These are phyloP conservation scores for Cylindrotheca closterium DNA, from an alignment of 108 stramenopile genomes.

Conservation along the genomic window DNA sequence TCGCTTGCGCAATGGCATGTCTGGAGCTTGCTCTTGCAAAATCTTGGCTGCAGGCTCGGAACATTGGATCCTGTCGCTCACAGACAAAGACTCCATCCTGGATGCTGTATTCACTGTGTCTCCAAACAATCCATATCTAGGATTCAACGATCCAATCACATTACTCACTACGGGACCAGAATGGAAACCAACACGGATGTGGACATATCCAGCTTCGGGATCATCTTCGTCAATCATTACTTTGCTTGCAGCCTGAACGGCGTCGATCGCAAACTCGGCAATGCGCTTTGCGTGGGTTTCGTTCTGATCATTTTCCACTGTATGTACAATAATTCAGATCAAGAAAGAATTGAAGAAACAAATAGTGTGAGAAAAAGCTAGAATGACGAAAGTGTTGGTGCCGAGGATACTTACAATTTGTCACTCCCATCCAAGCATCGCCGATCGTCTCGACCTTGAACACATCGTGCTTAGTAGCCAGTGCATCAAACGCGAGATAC, in stretches of 20 bases:
- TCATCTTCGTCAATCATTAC: constrained; percentile 41
- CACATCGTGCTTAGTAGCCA: constrained; percentile 45
- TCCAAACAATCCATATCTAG: constrained; percentile 52
- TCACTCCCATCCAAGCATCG: constrained; percentile 45
- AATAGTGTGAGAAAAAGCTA: background rate
- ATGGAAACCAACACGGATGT: constrained; percentile 55
- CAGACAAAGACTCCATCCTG: constrained; percentile 51
- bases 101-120: constrained; percentile 56
- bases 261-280: constrained; percentile 47
- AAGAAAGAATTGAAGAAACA: constrained; percentile 39
- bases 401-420: constrained; percentile 11
- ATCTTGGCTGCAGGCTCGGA: constrained; percentile 39
- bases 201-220: constrained; percentile 28
- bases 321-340: constrained; percentile 28
- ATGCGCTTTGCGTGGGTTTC: constrained; percentile 54
- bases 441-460: constrained; percentile 69
- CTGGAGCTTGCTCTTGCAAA: constrained; percentile 38
- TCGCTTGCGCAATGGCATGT: constrained; percentile 26
- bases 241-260: constrained; percentile 38
- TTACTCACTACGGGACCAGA: constrained; percentile 47
- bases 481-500: constrained; percentile 45
- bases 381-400: background rate
- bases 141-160: constrained; percentile 48
- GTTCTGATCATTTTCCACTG: constrained; percentile 22
- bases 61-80: constrained; percentile 36